phyloP scores from a whole-genome alignment of 208 protist species.

The Perkinsela sp. region DNA sequence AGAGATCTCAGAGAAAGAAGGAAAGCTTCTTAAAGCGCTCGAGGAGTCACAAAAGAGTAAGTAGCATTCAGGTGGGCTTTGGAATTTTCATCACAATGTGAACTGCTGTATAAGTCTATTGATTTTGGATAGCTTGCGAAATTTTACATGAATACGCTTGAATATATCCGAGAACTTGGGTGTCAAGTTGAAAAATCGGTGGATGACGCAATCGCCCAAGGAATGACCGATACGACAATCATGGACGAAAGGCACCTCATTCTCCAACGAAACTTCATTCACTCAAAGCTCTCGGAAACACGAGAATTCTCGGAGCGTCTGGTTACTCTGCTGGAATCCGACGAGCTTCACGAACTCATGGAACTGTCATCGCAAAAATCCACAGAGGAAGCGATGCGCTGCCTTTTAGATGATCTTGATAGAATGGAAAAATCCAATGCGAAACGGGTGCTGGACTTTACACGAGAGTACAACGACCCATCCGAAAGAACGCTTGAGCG shows the following conservation, averaged over 20 bases:
- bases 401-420: not conserved
- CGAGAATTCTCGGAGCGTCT: not conserved
- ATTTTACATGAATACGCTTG: not conserved
- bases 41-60: not conserved
- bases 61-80: too few species aligned
- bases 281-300: not conserved
- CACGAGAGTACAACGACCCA: not conserved
- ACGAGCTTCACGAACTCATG: not conserved
- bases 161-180: not conserved
- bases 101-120: too few species aligned
- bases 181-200: not conserved
- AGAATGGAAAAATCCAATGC: not conserved
- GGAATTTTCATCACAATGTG: too few species aligned
- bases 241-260: not conserved
- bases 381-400: not conserved
- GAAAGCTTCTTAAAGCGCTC: conserved; percentile 5
- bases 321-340: not conserved
- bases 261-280: not conserved
- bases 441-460: not conserved
- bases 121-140: too few species aligned
- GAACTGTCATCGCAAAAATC: not conserved
- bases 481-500: not conserved
- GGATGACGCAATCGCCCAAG: not conserved
- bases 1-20: conserved; percentile 39
- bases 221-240: not conserved